phyloP scores from a whole-genome alignment of 2,329 filamentous ascomycete genomes.

The Pyricularia pennisetigena region DNA sequence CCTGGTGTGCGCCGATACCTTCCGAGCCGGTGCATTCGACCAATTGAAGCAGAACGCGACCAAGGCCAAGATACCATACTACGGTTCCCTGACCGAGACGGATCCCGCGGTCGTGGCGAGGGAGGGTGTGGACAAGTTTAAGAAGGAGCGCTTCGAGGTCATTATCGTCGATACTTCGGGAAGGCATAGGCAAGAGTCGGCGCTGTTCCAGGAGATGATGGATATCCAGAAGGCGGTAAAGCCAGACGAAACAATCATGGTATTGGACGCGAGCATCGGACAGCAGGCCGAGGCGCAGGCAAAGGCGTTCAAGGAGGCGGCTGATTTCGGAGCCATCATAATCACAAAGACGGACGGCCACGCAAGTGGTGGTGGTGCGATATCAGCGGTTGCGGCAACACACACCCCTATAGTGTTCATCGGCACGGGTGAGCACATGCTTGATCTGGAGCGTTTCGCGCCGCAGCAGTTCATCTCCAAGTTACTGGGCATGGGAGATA shows the following conservation, averaged over 20 bases:
- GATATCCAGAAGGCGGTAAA: slow-evolving; percentile 87
- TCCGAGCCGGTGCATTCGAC: slow-evolving; percentile 96
- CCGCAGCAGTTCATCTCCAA: slow-evolving; percentile 92
- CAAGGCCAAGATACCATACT: slow-evolving; percentile 98
- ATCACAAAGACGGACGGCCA: slow-evolving; percentile 98
- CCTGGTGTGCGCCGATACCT: slow-evolving; percentile 94
- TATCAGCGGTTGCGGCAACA: slow-evolving; percentile 92
- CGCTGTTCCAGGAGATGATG: slow-evolving; percentile 94
- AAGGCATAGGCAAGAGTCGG: slow-evolving; percentile 87
- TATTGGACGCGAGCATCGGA: slow-evolving; percentile 91
- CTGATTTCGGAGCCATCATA: slow-evolving; percentile 95
- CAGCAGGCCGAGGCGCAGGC: slow-evolving; percentile 92
- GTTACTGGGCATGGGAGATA: slow-evolving; percentile 93
- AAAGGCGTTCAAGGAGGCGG: slow-evolving; percentile 93
- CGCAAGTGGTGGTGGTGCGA: slow-evolving; percentile 90
- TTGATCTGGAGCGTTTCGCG: slow-evolving; percentile 87
- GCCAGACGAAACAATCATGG: slow-evolving; percentile 97
- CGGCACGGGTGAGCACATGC: slow-evolving; percentile 93
- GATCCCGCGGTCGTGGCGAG: slow-evolving; percentile 87
- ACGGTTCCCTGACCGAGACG: slow-evolving; percentile 90
- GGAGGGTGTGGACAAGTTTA: slow-evolving; percentile 98
- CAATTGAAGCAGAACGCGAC: slow-evolving; percentile 98
- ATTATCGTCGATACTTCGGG: slow-evolving; percentile 98
- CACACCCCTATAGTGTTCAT: slow-evolving; percentile 97
- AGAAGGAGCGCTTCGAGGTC: slow-evolving; percentile 95